phyloP scores from a whole-genome alignment of 495 filamentous ascomycete genomes.

The Jackrogersella multiformis region DNA sequence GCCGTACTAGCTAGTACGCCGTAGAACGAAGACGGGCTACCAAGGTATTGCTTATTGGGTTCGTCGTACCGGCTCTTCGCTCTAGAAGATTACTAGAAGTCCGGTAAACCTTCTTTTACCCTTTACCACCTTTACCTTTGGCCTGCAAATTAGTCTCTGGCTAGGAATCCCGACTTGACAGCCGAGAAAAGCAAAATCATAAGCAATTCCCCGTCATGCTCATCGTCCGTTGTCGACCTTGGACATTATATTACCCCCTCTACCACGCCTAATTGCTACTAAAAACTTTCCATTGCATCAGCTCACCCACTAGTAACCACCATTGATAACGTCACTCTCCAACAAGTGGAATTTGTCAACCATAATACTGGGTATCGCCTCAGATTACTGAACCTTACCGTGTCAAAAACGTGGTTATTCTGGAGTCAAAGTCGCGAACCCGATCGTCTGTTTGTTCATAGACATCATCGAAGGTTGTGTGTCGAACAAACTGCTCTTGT shows the following conservation, averaged over 20 bases:
- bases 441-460: slow-evolving; percentile 12
- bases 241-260: slow-evolving; percentile 17
- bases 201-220: slow-evolving; percentile 3
- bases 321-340: slow-evolving; percentile 1
- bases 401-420: background rate
- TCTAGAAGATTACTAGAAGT: slow-evolving; percentile 38
- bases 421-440: background rate
- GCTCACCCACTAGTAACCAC: too few relatives aligned
- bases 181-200: background rate
- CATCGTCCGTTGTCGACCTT: slow-evolving; percentile 5
- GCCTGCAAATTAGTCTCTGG: slow-evolving; percentile 12
- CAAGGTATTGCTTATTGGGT: slow-evolving; percentile 32
- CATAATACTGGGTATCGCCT: background rate
- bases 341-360: slow-evolving; percentile 12
- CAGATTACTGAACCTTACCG: slow-evolving; percentile 12
- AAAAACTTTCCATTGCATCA: slow-evolving; percentile 1
- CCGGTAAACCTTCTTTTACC: background rate
- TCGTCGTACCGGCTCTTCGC: slow-evolving; percentile 32
- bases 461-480: slow-evolving; percentile 6
- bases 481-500: background rate
- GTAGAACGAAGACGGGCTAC: slow-evolving; percentile 27
- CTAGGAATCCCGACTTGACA: slow-evolving; percentile 20
- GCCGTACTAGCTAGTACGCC: slow-evolving; percentile 32
- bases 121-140: background rate
- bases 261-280: background rate